A percentile compares a stretch with the other conserved stretches of the same genome.
phyloP scores from a whole-genome alignment of 129 eudicot species.

The Escallonia herrerae region DNA sequence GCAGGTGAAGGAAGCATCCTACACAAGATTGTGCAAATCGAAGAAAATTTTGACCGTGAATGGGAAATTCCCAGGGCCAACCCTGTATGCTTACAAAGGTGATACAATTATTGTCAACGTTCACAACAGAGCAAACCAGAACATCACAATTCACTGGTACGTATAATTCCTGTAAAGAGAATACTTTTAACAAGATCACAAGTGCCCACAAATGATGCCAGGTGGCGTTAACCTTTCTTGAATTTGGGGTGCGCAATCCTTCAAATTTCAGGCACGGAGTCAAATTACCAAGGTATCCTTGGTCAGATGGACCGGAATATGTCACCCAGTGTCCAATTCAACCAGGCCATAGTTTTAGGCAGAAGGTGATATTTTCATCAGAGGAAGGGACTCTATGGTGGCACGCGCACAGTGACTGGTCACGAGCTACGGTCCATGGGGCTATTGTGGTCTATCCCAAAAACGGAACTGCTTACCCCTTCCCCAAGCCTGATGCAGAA shows the following conservation, averaged over 20 bases:
- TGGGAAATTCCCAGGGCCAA: conserved; percentile 23
- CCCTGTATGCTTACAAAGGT: conserved; percentile 12
- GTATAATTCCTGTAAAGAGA: not conserved
- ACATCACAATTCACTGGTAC: conserved; percentile 34
- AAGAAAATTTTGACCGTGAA: conserved; percentile 19
- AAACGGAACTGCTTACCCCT: conserved; percentile 23
- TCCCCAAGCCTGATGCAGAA: conserved; percentile 33
- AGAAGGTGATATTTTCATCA: conserved; percentile 21
- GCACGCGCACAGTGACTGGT: conserved; percentile 60
- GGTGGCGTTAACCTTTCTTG: not conserved
- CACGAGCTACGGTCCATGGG: conserved; percentile 48
- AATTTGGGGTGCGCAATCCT: not conserved
- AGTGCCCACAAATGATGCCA: too few species aligned
- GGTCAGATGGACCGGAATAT: conserved; percentile 57
- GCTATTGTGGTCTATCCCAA: conserved; percentile 30
- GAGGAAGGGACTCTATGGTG: conserved; percentile 65
- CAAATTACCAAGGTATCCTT: conserved; percentile 40
- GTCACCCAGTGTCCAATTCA: conserved; percentile 50
- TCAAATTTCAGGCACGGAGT: conserved; percentile 50
- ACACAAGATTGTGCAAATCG: conserved; percentile 10
- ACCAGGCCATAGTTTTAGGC: conserved; percentile 26
- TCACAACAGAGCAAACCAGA: conserved; percentile 4
- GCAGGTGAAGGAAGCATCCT: conserved; percentile 11
- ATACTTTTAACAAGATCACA: too few species aligned
- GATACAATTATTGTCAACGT: conserved; percentile 16